Conservation (phyloP, 352 stramenopile genomes). For the Pythium folliculosum region DNA sequence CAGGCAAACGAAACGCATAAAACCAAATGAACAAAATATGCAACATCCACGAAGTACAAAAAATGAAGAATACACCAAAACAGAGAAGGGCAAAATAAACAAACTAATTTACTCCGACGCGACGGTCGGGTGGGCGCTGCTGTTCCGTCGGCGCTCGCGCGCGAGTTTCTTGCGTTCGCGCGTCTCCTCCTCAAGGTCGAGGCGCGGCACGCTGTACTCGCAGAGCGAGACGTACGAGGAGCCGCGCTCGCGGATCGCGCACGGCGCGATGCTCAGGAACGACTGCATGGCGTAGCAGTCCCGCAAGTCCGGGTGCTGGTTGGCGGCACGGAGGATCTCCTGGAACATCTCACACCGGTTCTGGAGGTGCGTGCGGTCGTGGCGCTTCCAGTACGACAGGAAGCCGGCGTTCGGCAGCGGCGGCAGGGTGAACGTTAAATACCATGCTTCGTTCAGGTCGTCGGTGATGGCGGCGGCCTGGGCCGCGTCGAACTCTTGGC, state of each 20-base stretch:
- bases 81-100: constrained; percentile 12
- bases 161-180: constrained; percentile 72
- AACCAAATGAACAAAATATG: constrained; percentile 5
- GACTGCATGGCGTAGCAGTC: constrained; percentile 43
- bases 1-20: background rate
- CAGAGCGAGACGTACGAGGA: constrained; percentile 82
- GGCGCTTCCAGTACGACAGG: constrained; percentile 78
- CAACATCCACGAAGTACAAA: constrained; percentile 1
- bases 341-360: constrained; percentile 75
- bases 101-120: constrained; percentile 52
- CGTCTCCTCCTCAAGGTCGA: constrained; percentile 70
- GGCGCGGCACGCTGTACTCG: constrained; percentile 70
- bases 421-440: constrained; percentile 65
- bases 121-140: constrained; percentile 53
- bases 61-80: constrained; percentile 6
- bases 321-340: constrained; percentile 56
- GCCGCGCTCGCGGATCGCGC: constrained; percentile 57
- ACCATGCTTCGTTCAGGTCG: constrained; percentile 40
- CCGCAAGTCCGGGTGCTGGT: constrained; percentile 36
- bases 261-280: constrained; percentile 62
- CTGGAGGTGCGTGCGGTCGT: constrained; percentile 76
- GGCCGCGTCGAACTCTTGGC: constrained; percentile 18
- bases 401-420: constrained; percentile 73
- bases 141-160: constrained; percentile 75
- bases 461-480: background rate